Evolutionary conservation across 129 eudicot species (phyloP).

Genomic region (Saussurea involucrata): DNA sequence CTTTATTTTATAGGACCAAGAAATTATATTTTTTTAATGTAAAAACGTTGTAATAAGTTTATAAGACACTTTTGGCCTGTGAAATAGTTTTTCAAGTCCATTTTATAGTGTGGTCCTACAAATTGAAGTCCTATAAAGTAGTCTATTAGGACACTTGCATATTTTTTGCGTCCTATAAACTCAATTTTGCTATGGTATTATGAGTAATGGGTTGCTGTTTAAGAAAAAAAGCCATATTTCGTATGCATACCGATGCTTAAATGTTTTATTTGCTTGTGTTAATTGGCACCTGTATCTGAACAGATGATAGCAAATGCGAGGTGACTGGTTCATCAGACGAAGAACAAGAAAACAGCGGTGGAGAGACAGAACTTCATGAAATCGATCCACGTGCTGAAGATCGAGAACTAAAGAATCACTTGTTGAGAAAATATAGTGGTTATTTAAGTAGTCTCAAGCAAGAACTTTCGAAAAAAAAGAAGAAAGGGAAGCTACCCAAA

Average conservation of each 20-base stretch:
- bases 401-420: constrained; percentile 92
- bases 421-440: constrained; percentile 86
- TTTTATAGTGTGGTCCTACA: too few species aligned
- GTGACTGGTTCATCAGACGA: constrained; percentile 92
- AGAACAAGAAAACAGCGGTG: constrained; percentile 74
- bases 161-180: background rate
- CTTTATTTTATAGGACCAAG: too few species aligned
- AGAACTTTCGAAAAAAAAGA: constrained; percentile 95
- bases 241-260: background rate
- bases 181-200: background rate
- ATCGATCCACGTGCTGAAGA: constrained; percentile 94
- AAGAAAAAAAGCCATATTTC: background rate
- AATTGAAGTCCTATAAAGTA: background rate
- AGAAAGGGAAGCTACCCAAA: constrained; percentile 97
- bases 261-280: constrained; percentile 6
- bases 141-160: background rate
- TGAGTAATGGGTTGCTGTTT: background rate
- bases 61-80: too few species aligned
- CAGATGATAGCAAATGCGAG: constrained; percentile 78
- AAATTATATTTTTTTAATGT: too few species aligned
- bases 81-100: too few species aligned
- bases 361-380: constrained; percentile 68
- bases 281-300: background rate
- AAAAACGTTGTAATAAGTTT: too few species aligned
- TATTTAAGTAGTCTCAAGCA: constrained; percentile 91